Conservation (phyloP, 805 yeast species). For the Candida suzukii region DNA sequence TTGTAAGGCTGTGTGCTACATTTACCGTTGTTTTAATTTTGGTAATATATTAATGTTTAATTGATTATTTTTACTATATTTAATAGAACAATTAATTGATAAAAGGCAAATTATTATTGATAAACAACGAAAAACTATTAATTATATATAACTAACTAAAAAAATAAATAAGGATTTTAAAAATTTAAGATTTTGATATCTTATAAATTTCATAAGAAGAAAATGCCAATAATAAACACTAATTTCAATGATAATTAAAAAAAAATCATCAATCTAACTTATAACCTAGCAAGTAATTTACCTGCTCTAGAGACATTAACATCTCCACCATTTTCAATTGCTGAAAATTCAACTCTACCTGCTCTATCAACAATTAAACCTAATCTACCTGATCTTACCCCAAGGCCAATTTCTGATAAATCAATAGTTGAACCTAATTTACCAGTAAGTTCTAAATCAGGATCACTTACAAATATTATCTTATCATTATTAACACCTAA, state of each 20-base stretch:
- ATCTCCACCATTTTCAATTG: constrained; percentile 20
- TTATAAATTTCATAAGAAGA: no score
- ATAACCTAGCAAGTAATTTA: constrained; percentile 18
- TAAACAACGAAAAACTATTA: no score
- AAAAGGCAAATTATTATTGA: no score
- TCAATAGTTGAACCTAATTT: constrained; percentile 53
- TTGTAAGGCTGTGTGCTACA: no score
- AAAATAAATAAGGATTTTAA: no score
- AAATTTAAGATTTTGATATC: no score
- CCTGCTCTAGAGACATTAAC: constrained; percentile 20
- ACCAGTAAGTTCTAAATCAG: constrained; percentile 49
- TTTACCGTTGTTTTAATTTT: no score
- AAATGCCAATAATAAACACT: no score
- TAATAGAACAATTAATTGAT: no score
- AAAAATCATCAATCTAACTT: neutral
- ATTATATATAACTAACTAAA: no score
- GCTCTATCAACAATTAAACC: constrained; percentile 52
- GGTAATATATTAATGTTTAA: no score
- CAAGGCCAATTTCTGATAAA: constrained; percentile 45
- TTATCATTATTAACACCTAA: constrained; percentile 29
- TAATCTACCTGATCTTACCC: constrained; percentile 57
- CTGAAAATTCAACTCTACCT: constrained; percentile 30
- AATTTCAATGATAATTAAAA: neutral
- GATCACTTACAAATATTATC: constrained; percentile 58
- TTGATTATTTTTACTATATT: no score